Conservation (phyloP, 768 basidiomycete genomes). For the Mycena amicta region DNA sequence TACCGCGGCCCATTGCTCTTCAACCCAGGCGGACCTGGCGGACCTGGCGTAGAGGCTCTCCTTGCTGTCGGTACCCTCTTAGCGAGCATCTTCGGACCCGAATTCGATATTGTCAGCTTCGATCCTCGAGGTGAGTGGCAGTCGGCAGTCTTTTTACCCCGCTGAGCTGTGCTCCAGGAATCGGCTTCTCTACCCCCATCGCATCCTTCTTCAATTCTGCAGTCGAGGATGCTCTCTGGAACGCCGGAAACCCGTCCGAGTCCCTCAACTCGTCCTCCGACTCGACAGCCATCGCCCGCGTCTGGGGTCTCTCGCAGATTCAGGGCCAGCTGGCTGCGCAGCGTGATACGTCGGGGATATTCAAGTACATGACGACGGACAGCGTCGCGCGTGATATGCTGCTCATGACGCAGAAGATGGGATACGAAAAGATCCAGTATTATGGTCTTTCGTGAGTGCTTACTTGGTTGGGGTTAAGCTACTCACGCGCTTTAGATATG, state of each 20-base stretch:
- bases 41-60: slow-evolving; percentile 10
- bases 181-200: slow-evolving; percentile 11
- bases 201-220: slow-evolving; percentile 15
- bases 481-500: slow-evolving; percentile 25
- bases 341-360: slow-evolving; percentile 28
- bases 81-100: slow-evolving; percentile 2
- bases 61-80: background rate
- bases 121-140: slow-evolving; percentile 13
- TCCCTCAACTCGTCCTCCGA: slow-evolving; percentile 29
- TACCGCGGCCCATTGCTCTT: slow-evolving; percentile 13
- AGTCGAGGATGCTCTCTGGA: slow-evolving; percentile 17
- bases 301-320: slow-evolving; percentile 36
- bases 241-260: background rate
- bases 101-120: slow-evolving; percentile 16
- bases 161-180: background rate
- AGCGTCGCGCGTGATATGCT: slow-evolving; percentile 44
- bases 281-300: slow-evolving; percentile 24
- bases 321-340: slow-evolving; percentile 36
- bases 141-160: background rate
- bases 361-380: slow-evolving; percentile 40
- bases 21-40: slow-evolving; percentile 19
- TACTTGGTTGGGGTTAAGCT: background rate
- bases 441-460: slow-evolving; percentile 33
- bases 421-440: slow-evolving; percentile 34
- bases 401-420: slow-evolving; percentile 34